Base-by-base conservation (phyloP, 2,329 filamentous ascomycete genomes). In the Ophiostoma sp. region DNA sequence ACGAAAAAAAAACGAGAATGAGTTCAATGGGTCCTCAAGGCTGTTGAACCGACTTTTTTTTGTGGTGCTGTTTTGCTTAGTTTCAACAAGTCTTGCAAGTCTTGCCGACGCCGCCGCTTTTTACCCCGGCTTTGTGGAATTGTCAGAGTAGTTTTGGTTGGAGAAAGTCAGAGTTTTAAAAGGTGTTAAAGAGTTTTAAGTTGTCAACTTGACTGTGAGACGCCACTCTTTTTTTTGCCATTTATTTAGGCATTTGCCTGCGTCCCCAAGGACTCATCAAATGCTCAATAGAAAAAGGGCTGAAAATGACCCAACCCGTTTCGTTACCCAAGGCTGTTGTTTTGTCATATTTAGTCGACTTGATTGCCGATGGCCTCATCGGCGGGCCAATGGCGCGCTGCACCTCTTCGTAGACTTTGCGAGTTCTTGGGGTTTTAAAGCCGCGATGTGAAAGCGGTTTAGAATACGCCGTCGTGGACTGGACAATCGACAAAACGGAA, bases 291-390 rank as follows among this genome's bases (percentile, higher is more conserved):
- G 28, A 31, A 22, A 66, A 45, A 25, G 5, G 7, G 12, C 25
- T 57, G 55, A 15, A 31, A 57, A 17, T 57, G 55, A 19, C n/a
- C 33, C n/a, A 25, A 42, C 33, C 36, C 36, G 8, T 15, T 42
- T 64, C 59, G n/a, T 25, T 42, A 42, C 25, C 9, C 25, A 36
- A 22, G 19, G 31, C 36, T 19, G 22, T 12, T 11, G 15, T 74
- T 63, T 64, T 19, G 70, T 64, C 52, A 69, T 70, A 33, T 7
- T 48, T 74, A 68, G 68, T 59, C 55, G 36, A 50, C 28, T 59
- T 66, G 42, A 68, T 12, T 61, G 42, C 68, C 63, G 69, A 75
- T 75, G 73, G 68, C 31, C 71, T 74, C 74, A 75, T 73, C 69
- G 48, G 39, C 25, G 48, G 31, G 69, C 74, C 74, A 74, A 75